Evolutionary conservation across 2,329 filamentous ascomycete species (phyloP), one percentile per base, ranked within the genome.

Genomic region (Neoscytalidium dimidiatum): DNA sequence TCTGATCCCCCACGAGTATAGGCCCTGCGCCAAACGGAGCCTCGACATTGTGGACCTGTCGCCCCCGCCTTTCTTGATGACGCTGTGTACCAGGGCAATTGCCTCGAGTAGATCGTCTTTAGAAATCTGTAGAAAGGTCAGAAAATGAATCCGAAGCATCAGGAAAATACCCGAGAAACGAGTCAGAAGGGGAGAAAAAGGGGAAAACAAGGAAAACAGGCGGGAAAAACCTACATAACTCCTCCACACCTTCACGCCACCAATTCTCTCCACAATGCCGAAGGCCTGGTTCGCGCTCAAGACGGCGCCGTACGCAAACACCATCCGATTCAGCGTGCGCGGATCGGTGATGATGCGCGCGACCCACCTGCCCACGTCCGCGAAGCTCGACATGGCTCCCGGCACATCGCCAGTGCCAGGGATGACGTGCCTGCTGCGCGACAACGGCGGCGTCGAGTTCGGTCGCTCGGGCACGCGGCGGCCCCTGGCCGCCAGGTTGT

Each of bases 301-400:
- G 1, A 83, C 72, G 46, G 84, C 80, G 64, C 78, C 80, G 67
- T 83, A 85, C 5, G 78, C 78, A 60, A 85, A 79, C 2, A 87
- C 81, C 62, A 73, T 78, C 68, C 79, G 79, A 73, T 88, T 87
- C 57, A 87, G 63, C 3, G 86, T 87, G 14, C 83, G 73, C 3
- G 78, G 74, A 66, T 87, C 85, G 1, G 71, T 69, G 33, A 87
- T 80, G 67, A 88, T 84, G 17, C 74, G 71, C 0, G 82, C 84
- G 14, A 84, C 79, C 65, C 81, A 86, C 51, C 71, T 73, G 4
- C 85, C 85, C 61, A 87, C 78, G 67, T 88, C 85, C 19, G 79
- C 71, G 44, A 82, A 66, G 68, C 86, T 82, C 0, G 81, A 85
- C 26, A 86, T 63, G 1, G 79, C 78, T 13, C 73, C 79, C 3